These are phyloP conservation scores for Tetraselmis chui DNA, from an alignment of 139 green algal species.

Conservation along the genomic window DNA sequence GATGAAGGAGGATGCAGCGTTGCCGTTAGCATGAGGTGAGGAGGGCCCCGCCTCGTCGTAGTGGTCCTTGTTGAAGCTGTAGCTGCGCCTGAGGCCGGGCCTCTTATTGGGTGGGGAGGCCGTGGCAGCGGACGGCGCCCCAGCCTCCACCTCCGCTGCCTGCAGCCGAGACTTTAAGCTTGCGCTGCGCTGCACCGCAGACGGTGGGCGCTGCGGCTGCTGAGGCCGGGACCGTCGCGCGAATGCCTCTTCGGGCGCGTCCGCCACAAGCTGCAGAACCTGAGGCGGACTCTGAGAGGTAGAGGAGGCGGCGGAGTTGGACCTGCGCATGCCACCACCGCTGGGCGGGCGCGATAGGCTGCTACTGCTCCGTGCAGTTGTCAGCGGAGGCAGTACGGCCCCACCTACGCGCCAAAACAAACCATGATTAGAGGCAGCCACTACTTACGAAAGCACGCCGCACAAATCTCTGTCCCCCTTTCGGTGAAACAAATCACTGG, in stretches of 20 bases:
- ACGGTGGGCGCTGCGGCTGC: not conserved
- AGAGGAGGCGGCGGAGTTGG: too few relatives aligned
- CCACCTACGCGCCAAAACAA: not conserved
- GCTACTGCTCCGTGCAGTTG: not conserved
- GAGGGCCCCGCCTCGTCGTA: not conserved
- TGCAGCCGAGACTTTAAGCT: not conserved
- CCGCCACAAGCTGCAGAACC: not conserved
- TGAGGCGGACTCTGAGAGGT: not conserved
- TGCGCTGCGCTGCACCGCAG: not conserved
- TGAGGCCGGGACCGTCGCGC: not conserved
- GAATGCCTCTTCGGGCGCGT: not conserved
- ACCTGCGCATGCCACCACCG: not conserved
- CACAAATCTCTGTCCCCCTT: too few relatives aligned
- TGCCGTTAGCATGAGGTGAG: not conserved
- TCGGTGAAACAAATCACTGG: too few relatives aligned
- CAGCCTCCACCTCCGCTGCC: too few relatives aligned
- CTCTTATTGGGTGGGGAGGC: not conserved
- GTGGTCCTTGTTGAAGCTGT: not conserved
- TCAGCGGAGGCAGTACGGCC: not conserved
- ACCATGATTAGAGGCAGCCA: too few relatives aligned
- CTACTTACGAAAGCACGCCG: too few relatives aligned
- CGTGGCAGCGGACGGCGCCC: too few relatives aligned
- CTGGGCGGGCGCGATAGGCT: not conserved
- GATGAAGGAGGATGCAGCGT: not conserved
- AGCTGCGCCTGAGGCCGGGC: not conserved